Evolutionary conservation across 2,329 filamentous ascomycete species (phyloP).

Genomic region (Teratosphaeria nubilosa): DNA sequence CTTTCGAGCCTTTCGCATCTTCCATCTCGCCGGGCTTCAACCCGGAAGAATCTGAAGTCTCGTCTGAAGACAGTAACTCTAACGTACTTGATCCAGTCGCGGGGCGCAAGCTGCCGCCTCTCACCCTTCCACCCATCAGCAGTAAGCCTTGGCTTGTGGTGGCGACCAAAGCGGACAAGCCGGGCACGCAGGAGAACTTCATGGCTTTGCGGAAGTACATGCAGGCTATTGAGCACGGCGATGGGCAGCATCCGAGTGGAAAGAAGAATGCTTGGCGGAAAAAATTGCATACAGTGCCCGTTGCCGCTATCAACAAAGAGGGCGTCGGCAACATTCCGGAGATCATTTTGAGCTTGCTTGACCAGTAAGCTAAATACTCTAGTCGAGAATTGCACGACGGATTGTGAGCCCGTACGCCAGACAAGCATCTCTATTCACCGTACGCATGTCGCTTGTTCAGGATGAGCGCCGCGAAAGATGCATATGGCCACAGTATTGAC

Average conservation of each 20-base stretch:
- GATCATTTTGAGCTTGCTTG: slow-evolving; percentile 58
- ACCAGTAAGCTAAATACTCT: neutral
- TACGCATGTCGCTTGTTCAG: neutral
- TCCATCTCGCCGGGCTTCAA: slow-evolving; percentile 25
- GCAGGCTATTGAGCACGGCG: slow-evolving; percentile 50
- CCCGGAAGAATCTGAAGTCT: slow-evolving; percentile 4
- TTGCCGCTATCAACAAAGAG: slow-evolving; percentile 81
- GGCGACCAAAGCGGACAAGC: slow-evolving; percentile 82
- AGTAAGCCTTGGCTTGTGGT: slow-evolving; percentile 95
- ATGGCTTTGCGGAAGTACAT: slow-evolving; percentile 60
- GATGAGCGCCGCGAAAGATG: neutral
- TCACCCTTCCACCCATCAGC: slow-evolving; percentile 61
- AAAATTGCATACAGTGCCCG: slow-evolving; percentile 58
- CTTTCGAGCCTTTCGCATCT: slow-evolving; percentile 34
- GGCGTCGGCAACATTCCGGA: slow-evolving; percentile 68
- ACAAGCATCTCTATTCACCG: no score
- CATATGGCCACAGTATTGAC: neutral
- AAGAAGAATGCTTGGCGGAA: slow-evolving; percentile 50
- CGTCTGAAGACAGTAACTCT: neutral
- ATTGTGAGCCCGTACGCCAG: neutral
- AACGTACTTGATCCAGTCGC: neutral
- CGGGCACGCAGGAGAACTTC: slow-evolving; percentile 71
- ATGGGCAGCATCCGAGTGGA: slow-evolving; percentile 62
- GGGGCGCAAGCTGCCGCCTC: slow-evolving; percentile 32
- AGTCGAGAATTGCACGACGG: neutral